phyloP scores from a whole-genome alignment of 2,329 filamentous ascomycete genomes.

The Botryotinia narcissicola region DNA sequence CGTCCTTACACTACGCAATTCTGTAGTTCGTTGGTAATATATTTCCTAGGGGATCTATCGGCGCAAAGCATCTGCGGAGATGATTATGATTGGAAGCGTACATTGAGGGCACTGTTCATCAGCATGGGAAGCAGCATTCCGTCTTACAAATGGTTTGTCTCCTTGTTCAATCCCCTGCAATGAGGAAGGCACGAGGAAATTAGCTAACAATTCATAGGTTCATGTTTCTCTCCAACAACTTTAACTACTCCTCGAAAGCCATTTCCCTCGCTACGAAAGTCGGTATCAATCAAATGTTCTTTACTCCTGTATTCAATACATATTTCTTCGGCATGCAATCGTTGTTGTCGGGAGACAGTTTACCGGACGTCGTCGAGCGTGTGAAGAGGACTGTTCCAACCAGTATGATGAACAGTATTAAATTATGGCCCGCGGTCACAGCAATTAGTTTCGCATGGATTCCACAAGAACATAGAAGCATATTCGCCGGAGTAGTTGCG shows the following conservation, averaged over 20 bases:
- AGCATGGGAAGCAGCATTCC: constrained; percentile 73
- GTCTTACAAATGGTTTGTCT: constrained; percentile 71
- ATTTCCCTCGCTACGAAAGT: constrained; percentile 76
- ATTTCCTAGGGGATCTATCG: constrained; percentile 72
- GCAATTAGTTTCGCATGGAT: constrained; percentile 87
- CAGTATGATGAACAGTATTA: constrained; percentile 75
- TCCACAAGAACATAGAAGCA: constrained; percentile 71
- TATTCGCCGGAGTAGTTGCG: constrained; percentile 76
- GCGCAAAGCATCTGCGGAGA: constrained; percentile 66
- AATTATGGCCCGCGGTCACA: constrained; percentile 85
- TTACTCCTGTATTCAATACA: constrained; percentile 79
- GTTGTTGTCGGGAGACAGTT: constrained; percentile 65
- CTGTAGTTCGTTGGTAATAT: constrained; percentile 72
- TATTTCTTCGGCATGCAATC: constrained; percentile 84
- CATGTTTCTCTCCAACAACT: constrained; percentile 73
- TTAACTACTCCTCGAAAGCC: constrained; percentile 76
- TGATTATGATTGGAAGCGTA: constrained; percentile 67
- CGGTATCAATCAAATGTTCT: constrained; percentile 72
- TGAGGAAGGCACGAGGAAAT: neutral
- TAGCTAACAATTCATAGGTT: constrained; percentile 49
- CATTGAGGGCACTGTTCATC: constrained; percentile 69
- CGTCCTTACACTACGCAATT: constrained; percentile 80
- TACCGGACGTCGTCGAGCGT: constrained; percentile 64
- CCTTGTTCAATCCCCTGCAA: neutral
- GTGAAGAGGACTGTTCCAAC: constrained; percentile 73